A percentile compares a stretch with the other conserved stretches of the same genome.
These are phyloP conservation scores for Diplodia intermedia DNA, from an alignment of 2,329 filamentous ascomycete species.

Conservation along the genomic window DNA sequence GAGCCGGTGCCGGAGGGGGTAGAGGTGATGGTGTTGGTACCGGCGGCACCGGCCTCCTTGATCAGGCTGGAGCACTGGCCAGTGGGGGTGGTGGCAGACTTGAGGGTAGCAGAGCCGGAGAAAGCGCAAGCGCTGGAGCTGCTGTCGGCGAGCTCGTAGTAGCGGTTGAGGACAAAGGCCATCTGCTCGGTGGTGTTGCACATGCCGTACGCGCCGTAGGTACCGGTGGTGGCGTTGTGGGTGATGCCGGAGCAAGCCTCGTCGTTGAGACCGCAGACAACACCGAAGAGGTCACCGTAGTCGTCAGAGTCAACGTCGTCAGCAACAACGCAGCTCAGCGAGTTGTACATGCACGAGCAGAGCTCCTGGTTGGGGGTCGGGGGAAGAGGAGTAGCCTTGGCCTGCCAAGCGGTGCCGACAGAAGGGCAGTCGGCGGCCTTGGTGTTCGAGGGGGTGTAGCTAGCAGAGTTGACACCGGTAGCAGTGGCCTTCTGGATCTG, in stretches of 20 bases:
- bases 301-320: constrained; percentile 62
- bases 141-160: constrained; percentile 67
- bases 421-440: constrained; percentile 73
- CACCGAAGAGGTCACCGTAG: constrained; percentile 74
- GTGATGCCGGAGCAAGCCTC: constrained; percentile 71
- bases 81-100: constrained; percentile 55
- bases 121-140: constrained; percentile 72
- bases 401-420: constrained; percentile 70
- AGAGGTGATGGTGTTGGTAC: constrained; percentile 62
- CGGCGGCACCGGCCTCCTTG: constrained; percentile 67
- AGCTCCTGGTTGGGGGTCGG: constrained; percentile 79
- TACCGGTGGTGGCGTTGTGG: constrained; percentile 69
- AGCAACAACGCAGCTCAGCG: constrained; percentile 73
- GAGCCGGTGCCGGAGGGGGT: constrained; percentile 50
- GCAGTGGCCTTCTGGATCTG: constrained; percentile 74
- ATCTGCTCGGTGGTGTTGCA: constrained; percentile 75
- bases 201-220: constrained; percentile 80
- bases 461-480: constrained; percentile 66
- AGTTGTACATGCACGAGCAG: constrained; percentile 84
- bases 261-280: constrained; percentile 68
- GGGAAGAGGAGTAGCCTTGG: constrained; percentile 71
- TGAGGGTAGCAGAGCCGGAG: constrained; percentile 67
- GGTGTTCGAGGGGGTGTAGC: constrained; percentile 78
- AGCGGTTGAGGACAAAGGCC: constrained; percentile 74
- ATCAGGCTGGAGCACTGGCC: constrained; percentile 66